Percentiles rank a stretch among this genome's conserved stretches.
These are phyloP conservation scores for Periconia sp. DNA, from an alignment of 2,329 filamentous ascomycete species.

Conservation along the genomic window DNA sequence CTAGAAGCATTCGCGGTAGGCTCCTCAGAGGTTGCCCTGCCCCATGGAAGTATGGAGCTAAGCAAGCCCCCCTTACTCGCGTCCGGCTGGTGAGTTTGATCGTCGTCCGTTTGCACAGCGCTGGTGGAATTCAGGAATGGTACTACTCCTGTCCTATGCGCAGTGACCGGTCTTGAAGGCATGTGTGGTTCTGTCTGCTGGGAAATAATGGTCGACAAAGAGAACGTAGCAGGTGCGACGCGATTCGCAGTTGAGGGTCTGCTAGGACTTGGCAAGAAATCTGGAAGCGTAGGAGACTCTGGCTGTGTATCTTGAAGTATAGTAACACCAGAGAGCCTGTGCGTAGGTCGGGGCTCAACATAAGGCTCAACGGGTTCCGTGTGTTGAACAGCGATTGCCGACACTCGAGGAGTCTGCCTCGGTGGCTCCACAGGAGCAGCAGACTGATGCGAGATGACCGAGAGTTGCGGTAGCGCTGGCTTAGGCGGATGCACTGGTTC, in stretches of 20 bases:
- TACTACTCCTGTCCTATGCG: constrained; percentile 26
- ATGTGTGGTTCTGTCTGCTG: constrained; percentile 37
- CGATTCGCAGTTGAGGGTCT: constrained; percentile 38
- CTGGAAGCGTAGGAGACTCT: constrained; percentile 41
- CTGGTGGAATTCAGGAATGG: constrained; percentile 16
- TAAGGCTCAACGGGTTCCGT: constrained; percentile 34
- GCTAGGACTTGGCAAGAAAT: constrained; percentile 39
- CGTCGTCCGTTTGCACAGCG: constrained; percentile 20
- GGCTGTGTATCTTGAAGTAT: constrained; percentile 39
- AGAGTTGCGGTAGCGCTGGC: constrained; percentile 17
- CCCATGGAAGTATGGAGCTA: constrained; percentile 55
- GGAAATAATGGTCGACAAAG: constrained; percentile 33
- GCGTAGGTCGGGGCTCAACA: constrained; percentile 8
- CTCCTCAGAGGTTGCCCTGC: constrained; percentile 39
- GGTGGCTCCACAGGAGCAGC: constrained; percentile 26
- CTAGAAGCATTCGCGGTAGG: constrained; percentile 6
- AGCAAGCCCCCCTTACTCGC: constrained; percentile 47
- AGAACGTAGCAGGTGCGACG: constrained; percentile 18
- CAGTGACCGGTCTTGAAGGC: constrained; percentile 37
- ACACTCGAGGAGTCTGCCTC: constrained; percentile 19
- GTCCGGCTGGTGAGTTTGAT: constrained; percentile 27
- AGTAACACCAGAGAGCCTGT: constrained; percentile 33
- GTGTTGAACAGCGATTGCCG: constrained; percentile 32
- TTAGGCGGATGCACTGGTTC: constrained; percentile 25
- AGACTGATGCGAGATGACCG: constrained; percentile 10